A percentile compares a stretch with the other conserved stretches of the same genome.
These are phyloP conservation scores for Saccharomycopsis crataegensis DNA, from an alignment of 1,139 yeast species.

Conservation along the genomic window DNA sequence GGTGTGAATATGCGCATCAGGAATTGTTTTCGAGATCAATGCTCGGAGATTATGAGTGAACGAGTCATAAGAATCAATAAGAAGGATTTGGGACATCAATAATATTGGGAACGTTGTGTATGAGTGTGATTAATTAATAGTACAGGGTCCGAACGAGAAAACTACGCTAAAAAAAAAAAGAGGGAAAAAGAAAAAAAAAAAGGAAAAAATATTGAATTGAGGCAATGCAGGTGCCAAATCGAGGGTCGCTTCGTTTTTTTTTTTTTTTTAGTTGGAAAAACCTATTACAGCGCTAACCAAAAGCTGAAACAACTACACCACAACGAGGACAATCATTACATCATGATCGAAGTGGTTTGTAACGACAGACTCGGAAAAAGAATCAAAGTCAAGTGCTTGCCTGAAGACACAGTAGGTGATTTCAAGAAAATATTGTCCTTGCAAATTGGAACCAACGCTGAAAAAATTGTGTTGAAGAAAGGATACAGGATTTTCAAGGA, in stretches of 20 bases:
- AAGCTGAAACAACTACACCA: no score
- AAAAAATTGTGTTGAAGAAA: constrained; percentile 63
- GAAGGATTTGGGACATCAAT: constrained; percentile 38
- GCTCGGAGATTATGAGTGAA: constrained; percentile 77
- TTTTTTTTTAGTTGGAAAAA: no score
- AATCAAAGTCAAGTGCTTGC: constrained; percentile 77
- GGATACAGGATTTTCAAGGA: constrained; percentile 80
- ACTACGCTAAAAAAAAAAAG: no score
- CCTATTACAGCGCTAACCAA: no score
- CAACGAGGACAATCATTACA: no score
- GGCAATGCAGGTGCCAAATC: no score
- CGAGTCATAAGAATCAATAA: constrained; percentile 91
- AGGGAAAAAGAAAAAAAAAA: no score
- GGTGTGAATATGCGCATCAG: constrained; percentile 42
- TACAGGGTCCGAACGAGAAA: no score
- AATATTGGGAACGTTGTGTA: neutral
- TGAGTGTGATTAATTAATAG: no score
- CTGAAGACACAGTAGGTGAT: constrained; percentile 85
- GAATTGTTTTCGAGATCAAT: constrained; percentile 50
- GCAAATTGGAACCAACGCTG: constrained; percentile 71
- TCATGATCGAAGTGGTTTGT: constrained; percentile 43
- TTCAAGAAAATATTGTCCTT: constrained; percentile 76
- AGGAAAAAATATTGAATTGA: no score
- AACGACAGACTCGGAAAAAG: constrained; percentile 75
- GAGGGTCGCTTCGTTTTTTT: no score